A percentile compares a stretch with the other conserved stretches of the same genome.
phyloP scores from a whole-genome alignment of 345 rosid species.

The Hypericum perforatum region DNA sequence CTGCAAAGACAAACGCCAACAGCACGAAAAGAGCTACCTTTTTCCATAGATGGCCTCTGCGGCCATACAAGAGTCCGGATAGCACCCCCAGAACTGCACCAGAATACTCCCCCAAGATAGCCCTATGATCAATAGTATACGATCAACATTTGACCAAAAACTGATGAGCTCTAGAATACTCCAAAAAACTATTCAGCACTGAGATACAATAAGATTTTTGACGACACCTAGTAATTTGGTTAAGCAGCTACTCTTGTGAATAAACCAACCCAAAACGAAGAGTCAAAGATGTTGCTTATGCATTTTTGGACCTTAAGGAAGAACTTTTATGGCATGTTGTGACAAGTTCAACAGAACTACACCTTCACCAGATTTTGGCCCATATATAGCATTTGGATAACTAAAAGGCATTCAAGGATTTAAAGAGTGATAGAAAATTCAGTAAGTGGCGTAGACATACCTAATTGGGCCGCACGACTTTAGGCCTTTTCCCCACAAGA shows the following conservation, averaged over 20 bases:
- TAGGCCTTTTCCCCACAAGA: constrained; percentile 92
- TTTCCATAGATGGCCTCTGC: constrained; percentile 65
- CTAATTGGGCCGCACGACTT: constrained; percentile 90
- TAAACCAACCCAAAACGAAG: no score
- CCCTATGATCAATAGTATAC: constrained; percentile 31
- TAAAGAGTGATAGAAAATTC: background rate
- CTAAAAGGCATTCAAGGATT: no score
- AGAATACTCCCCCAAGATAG: constrained; percentile 90
- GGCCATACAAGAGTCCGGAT: constrained; percentile 82
- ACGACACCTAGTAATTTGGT: no score
- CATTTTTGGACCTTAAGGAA: no score
- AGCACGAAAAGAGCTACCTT: constrained; percentile 40
- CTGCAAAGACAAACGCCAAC: background rate
- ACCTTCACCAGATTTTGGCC: no score
- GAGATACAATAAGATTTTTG: background rate
- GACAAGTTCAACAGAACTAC: no score
- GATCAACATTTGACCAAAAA: constrained; percentile 1
- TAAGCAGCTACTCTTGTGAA: no score
- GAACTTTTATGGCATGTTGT: no score
- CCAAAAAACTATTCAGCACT: background rate
- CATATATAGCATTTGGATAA: no score
- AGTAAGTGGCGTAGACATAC: constrained; percentile 33
- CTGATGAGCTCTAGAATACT: background rate
- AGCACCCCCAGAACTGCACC: constrained; percentile 97
- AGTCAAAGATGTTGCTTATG: no score